Percentiles rank a stretch among this genome's conserved stretches.
Conservation (phyloP, 2,329 filamentous ascomycete genomes). For the Leptographium wingfieldii region DNA sequence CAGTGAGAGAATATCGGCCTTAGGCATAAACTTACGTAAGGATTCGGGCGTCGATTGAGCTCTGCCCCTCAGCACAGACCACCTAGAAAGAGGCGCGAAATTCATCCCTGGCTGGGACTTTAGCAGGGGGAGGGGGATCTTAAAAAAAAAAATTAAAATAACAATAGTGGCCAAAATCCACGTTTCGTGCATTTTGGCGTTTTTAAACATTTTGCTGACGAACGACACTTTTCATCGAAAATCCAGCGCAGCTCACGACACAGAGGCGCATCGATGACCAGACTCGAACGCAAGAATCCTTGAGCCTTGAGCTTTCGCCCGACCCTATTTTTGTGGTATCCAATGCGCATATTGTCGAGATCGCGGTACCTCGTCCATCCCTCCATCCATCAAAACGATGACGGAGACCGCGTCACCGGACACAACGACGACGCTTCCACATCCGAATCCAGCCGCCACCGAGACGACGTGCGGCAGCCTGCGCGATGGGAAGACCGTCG, state of each 20-base stretch:
- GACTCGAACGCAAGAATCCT: constrained; percentile 33
- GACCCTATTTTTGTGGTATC: constrained; percentile 42
- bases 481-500: neutral
- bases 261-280: constrained; percentile 41
- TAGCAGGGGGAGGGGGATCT: neutral
- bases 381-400: constrained; percentile 36
- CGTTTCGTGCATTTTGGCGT: constrained; percentile 14
- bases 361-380: constrained; percentile 35
- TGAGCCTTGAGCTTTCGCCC: constrained; percentile 33
- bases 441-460: constrained; percentile 14
- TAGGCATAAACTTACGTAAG: neutral
- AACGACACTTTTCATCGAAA: constrained; percentile 28
- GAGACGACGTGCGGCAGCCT: constrained; percentile 3
- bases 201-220: constrained; percentile 37
- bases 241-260: constrained; percentile 32
- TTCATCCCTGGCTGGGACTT: neutral
- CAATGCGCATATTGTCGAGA: constrained; percentile 47
- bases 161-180: constrained; percentile 1
- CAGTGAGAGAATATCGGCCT: constrained; percentile 3
- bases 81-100: constrained; percentile 1
- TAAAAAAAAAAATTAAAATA: constrained; percentile 3
- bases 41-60: neutral
- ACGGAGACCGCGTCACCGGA: constrained; percentile 46
- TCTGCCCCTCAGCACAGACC: neutral
- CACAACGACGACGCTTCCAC: constrained; percentile 24